Percentiles rank a stretch among this genome's conserved stretches.
Conservation (phyloP, 768 basidiomycete genomes). For the Suillus lakei region DNA sequence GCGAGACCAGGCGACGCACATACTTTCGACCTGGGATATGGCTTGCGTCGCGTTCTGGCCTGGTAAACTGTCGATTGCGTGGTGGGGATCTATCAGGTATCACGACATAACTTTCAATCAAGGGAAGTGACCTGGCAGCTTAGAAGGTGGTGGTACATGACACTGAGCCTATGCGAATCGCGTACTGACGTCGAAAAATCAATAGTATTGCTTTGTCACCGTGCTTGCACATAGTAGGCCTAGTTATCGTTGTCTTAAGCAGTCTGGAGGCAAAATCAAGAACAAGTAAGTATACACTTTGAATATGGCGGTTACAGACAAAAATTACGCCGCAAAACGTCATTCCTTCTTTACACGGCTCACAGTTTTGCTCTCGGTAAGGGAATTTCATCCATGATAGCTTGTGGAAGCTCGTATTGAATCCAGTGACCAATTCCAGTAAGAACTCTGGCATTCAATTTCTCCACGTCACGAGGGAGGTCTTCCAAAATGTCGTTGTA, state of each 20-base stretch:
- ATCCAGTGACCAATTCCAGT: not conserved
- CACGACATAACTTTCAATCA: no score
- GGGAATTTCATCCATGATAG: constrained; percentile 8
- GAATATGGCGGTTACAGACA: not conserved
- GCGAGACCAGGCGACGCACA: no score
- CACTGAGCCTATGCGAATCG: no score
- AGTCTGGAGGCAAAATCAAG: not conserved
- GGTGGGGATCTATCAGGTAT: no score
- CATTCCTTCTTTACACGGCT: not conserved
- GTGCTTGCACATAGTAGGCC: no score
- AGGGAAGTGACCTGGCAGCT: no score
- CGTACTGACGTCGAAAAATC: no score
- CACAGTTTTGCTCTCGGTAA: not conserved
- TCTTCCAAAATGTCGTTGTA: not conserved
- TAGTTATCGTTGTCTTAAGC: not conserved
- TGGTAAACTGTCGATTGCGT: no score
- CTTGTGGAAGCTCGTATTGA: constrained; percentile 13
- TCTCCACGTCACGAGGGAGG: not conserved
- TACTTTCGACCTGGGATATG: no score
- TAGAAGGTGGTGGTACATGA: no score
- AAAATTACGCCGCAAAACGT: not conserved
- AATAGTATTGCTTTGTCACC: no score
- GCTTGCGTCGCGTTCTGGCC: no score
- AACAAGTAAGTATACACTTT: not conserved
- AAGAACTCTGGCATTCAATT: not conserved